phyloP scores from a whole-genome alignment of 208 protist genomes.

The Leishmania arabica region DNA sequence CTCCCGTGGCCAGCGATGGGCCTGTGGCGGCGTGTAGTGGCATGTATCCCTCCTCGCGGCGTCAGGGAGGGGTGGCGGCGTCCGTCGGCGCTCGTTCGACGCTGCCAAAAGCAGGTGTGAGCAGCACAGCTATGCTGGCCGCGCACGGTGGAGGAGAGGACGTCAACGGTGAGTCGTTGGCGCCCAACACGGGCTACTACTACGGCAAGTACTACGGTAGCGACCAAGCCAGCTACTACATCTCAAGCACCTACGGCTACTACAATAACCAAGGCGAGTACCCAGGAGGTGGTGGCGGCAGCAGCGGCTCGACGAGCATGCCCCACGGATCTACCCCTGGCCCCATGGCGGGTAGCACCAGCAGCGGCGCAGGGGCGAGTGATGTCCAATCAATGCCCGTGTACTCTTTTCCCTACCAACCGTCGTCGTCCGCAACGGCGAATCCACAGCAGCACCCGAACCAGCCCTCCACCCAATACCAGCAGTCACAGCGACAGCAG shows the following conservation, averaged over 20 bases:
- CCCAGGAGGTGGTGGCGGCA: constrained; percentile 6
- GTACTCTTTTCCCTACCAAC: not conserved
- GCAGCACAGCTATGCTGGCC: not conserved
- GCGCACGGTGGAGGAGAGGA: constrained; percentile 3
- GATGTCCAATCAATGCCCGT: not conserved
- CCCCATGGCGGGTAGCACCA: not conserved
- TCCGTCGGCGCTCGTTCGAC: not conserved
- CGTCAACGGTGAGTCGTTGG: not conserved
- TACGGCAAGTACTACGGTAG: not conserved
- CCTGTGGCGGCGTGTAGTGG: constrained; percentile 2
- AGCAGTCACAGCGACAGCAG: constrained; percentile 3
- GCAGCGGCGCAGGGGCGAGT: not conserved
- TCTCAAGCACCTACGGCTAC: constrained; percentile 7
- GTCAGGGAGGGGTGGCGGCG: constrained; percentile 3
- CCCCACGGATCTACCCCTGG: not conserved
- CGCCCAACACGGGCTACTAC: not conserved
- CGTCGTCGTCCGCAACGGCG: not conserved
- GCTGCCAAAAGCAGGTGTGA: not conserved
- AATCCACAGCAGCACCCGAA: not conserved
- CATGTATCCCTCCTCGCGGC: constrained; percentile 16
- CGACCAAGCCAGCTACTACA: not conserved
- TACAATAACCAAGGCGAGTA: constrained; percentile 6
- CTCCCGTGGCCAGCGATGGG: not conserved
- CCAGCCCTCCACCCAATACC: not conserved
- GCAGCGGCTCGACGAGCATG: not conserved